Evolutionary conservation across 768 basidiomycete genomes (phyloP), one percentile per base, ranked within the genome.

Genomic region (Gymnopilus dilepis): DNA sequence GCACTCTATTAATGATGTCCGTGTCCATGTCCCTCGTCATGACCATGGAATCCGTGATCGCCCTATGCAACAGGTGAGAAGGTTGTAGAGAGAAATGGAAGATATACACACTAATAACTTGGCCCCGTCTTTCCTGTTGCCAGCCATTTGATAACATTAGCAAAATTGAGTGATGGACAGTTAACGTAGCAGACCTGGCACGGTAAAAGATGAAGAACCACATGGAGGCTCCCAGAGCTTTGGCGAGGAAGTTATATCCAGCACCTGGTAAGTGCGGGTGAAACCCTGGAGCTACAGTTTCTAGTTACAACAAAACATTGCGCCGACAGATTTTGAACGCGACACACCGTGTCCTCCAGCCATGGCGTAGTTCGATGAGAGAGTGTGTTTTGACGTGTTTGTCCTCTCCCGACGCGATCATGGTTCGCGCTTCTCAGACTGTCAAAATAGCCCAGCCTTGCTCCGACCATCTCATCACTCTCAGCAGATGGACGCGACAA

Each of bases 161-260:
- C 26, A 4, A 50, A 19, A 41, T 47, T 63, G 28, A 42, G 43
- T 26, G 17, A 65, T 28, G 54, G 30, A 42, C 5, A 51, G 58
- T 12, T 47, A 58, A 53, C 38, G 33, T 33, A 48, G 82, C 90
- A 71, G 70, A 97, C 95, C 94, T 83, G 65, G 92, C 90, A 59
- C 95, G 88, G 78, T 96, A 97, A 82, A 97, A 97, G 73, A 97
- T 95, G 82, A 95, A 97, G 86, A 97, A 97, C 95, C 95, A 97
- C 95, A 97, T 97, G 24, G 88, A 85, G 33, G 95, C 95, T 51
- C 95, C 95, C 45, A 97, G 80, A 62, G 86, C 87, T 76, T 95
- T 95, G 26, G 91, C 85, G 30, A 96, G 82, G 73, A 94, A 86
- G 61, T 84, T 85, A 76, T 95, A 87, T 69, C 81, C 85, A 69